Base-by-base conservation (phyloP, 345 rosid genomes). In the Dovyalis caffra region DNA sequence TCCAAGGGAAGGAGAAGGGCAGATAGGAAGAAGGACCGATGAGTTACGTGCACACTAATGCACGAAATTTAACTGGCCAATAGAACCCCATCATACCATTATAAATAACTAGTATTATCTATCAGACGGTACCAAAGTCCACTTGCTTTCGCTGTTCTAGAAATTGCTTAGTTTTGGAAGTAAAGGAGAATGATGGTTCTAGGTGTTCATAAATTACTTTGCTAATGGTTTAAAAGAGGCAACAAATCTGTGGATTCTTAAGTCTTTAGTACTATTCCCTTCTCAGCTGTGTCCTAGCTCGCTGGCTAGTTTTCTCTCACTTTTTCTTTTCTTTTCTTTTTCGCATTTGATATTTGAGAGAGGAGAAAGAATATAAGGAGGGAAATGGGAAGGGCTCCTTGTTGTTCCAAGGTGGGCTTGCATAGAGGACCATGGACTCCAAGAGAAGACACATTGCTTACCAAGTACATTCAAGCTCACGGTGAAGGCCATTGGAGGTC, bases 401-500 rank as follows among this genome's bases (percentile, higher is more conserved):
- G 91, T 77, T 87, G 93, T 61, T 79, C 91, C 1, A 87, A 87
- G 83, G 88, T 86, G 8, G 93, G 91, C 15, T 78, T 87, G 73
- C 91, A 83, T 34, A 84, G 88, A 68, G 93, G 91, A 8, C 90
- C 90, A 2, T 89, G 93, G 93, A 85, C 90, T 64, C 78, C 82
- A 10, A 75, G 83, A 73, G 91, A 89, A 85, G 93, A 89, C 78
- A 70, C 80, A 68, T 79, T 86, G 81, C 93, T 89, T 16, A 72
- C 78, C 70, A 77, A 78, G 49, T 86, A 88, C 70, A 82, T 89
- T 63, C 77, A 87, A 76, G 74, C 79, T 49, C 90, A 86, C 20
- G 93, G 91, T 16, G 91, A 89, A 77, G 93, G 93, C 62, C 80
- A 80, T 16, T 89, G 93, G 93, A 77, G 86, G 77, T 85, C 87